phyloP scores from a whole-genome alignment of 768 basidiomycete species.

The Mycena latifolia region DNA sequence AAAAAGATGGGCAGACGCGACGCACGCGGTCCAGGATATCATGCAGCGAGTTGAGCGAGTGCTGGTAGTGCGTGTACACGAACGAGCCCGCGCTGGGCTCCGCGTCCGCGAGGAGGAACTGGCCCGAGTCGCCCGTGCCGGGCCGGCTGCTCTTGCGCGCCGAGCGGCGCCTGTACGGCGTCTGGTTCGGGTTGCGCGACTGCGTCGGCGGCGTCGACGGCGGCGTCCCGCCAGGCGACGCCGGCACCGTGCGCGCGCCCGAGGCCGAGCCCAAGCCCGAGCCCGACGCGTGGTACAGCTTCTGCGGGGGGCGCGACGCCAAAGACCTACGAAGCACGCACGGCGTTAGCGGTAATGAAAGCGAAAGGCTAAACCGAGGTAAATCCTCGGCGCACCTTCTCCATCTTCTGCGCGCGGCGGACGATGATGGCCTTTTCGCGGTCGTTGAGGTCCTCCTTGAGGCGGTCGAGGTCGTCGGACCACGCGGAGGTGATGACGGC shows the following conservation, averaged over 20 bases:
- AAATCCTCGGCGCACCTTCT: slow-evolving; percentile 67
- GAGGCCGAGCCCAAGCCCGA: neutral
- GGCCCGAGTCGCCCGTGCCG: slow-evolving; percentile 75
- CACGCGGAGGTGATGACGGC: slow-evolving; percentile 62
- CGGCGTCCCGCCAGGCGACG: neutral
- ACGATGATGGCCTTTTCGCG: slow-evolving; percentile 86
- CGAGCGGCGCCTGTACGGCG: slow-evolving; percentile 61
- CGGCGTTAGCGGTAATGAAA: slow-evolving; percentile 18
- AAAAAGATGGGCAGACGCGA: slow-evolving; percentile 25
- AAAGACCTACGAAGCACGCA: slow-evolving; percentile 68
- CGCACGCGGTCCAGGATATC: slow-evolving; percentile 85
- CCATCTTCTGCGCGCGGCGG: slow-evolving; percentile 87
- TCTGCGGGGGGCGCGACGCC: slow-evolving; percentile 85
- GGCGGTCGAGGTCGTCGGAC: slow-evolving; percentile 69
- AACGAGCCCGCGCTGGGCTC: slow-evolving; percentile 26
- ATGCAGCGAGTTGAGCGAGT: slow-evolving; percentile 83
- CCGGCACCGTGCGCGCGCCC: neutral
- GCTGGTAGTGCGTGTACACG: slow-evolving; percentile 82
- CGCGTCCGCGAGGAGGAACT: slow-evolving; percentile 58
- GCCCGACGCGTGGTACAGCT: slow-evolving; percentile 65
- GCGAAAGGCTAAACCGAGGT: neutral
- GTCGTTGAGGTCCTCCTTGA: slow-evolving; percentile 78
- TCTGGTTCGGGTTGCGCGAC: slow-evolving; percentile 59
- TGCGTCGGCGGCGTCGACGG: slow-evolving; percentile 6
- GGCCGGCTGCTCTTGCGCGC: slow-evolving; percentile 43